Evolutionary conservation across 1,139 yeast species (phyloP).

Genomic region (Yamadazyma conglobata): DNA sequence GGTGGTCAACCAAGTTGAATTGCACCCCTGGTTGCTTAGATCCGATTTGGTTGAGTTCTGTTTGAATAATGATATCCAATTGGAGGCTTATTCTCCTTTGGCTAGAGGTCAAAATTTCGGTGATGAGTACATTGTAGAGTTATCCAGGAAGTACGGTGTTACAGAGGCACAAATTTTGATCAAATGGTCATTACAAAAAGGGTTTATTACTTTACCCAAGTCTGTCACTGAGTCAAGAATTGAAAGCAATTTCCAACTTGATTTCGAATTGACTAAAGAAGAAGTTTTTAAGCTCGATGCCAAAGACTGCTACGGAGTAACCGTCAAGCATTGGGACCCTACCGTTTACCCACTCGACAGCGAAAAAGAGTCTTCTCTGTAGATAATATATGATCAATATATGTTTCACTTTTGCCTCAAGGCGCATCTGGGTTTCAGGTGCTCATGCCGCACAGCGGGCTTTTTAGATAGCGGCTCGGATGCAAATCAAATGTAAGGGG

Average conservation of each 20-base stretch:
- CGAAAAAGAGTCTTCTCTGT: no score
- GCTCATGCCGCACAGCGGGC: no score
- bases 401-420: no score
- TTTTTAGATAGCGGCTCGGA: no score
- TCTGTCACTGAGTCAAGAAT: constrained; percentile 58
- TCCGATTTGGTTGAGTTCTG: constrained; percentile 54
- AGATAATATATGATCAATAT: no score
- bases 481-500: no score
- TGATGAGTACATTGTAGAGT: constrained; percentile 35
- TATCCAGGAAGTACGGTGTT: constrained; percentile 55
- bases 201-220: constrained; percentile 70
- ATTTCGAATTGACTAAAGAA: constrained; percentile 33
- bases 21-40: constrained; percentile 62
- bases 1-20: constrained; percentile 42
- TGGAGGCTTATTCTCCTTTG: constrained; percentile 78
- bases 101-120: constrained; percentile 69
- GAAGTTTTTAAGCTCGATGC: constrained; percentile 18
- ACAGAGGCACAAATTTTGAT: constrained; percentile 60
- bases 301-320: constrained; percentile 1
- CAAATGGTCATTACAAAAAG: constrained; percentile 69
- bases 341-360: no score
- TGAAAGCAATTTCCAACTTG: constrained; percentile 47
- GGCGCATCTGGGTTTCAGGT: no score
- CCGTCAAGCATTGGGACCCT: neutral
- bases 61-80: constrained; percentile 48